Evolutionary conservation across 1,284 basidiomycete genomes (phyloP).

Genomic region (Stygiomarasmius scandens): DNA sequence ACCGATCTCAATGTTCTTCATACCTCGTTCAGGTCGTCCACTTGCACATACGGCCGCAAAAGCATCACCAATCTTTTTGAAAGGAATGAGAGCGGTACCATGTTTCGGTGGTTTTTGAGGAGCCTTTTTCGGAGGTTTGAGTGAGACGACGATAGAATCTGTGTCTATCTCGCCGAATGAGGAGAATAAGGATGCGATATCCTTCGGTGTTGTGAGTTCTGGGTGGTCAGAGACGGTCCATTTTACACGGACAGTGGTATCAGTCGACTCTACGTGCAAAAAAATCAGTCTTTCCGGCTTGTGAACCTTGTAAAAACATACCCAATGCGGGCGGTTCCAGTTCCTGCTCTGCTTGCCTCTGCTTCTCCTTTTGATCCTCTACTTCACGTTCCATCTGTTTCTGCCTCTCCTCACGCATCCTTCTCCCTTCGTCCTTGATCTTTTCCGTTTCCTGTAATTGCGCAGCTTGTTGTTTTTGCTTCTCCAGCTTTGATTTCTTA

Average conservation of each 20-base stretch:
- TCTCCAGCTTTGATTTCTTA: slow-evolving; percentile 71
- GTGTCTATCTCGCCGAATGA: slow-evolving; percentile 66
- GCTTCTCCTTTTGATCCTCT: slow-evolving; percentile 41
- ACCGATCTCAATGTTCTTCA: slow-evolving; percentile 61
- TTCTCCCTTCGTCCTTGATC: slow-evolving; percentile 79
- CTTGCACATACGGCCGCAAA: slow-evolving; percentile 72
- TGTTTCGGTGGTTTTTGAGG: slow-evolving; percentile 57
- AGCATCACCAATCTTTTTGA: slow-evolving; percentile 71
- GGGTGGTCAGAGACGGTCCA: slow-evolving; percentile 63
- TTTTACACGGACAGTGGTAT: slow-evolving; percentile 75
- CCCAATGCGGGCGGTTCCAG: slow-evolving; percentile 55
- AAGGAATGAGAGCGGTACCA: slow-evolving; percentile 72
- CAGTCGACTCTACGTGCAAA: slow-evolving; percentile 51
- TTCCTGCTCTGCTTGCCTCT: slow-evolving; percentile 42
- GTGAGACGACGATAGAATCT: slow-evolving; percentile 63
- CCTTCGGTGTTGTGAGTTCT: slow-evolving; percentile 49
- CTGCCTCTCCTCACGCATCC: slow-evolving; percentile 70
- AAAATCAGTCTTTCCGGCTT: slow-evolving; percentile 12
- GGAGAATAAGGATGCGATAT: slow-evolving; percentile 54
- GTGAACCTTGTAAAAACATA: slow-evolving; percentile 28
- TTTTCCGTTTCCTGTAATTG: slow-evolving; percentile 68
- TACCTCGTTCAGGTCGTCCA: slow-evolving; percentile 47
- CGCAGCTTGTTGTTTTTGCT: slow-evolving; percentile 57
- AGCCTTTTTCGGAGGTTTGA: slow-evolving; percentile 61
- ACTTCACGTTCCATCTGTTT: slow-evolving; percentile 49